phyloP scores from a whole-genome alignment of 1,284 basidiomycete genomes.

The Boletus nobilissimus region DNA sequence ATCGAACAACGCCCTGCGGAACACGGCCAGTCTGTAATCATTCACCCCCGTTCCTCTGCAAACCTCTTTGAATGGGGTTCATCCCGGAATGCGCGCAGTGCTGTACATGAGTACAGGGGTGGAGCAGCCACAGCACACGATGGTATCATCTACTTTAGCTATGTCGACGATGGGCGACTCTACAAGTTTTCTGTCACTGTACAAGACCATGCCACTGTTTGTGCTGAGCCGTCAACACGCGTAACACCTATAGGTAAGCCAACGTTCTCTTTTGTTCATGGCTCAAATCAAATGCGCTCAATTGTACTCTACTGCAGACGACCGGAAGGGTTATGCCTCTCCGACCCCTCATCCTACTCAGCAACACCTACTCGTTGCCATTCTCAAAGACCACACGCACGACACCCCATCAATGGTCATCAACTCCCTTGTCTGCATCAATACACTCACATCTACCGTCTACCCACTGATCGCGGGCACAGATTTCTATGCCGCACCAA shows the following conservation, averaged over 20 bases:
- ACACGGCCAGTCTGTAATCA: slow-evolving; percentile 8
- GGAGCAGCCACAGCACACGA: slow-evolving; percentile 1
- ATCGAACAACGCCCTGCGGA: slow-evolving; percentile 12
- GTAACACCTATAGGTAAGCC: slow-evolving; percentile 7
- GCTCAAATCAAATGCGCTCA: not conserved
- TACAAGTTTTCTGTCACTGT: not conserved
- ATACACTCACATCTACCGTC: not conserved
- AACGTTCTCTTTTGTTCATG: not conserved
- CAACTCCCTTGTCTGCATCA: slow-evolving; percentile 11
- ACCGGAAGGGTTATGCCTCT: slow-evolving; percentile 3
- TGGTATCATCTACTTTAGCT: slow-evolving; percentile 1
- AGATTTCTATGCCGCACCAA: slow-evolving; percentile 14
- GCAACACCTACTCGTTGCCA: slow-evolving; percentile 2
- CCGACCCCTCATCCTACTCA: slow-evolving; percentile 5
- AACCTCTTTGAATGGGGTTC: slow-evolving; percentile 10
- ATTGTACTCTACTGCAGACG: not conserved
- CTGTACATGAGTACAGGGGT: slow-evolving; percentile 8
- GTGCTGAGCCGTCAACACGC: not conserved
- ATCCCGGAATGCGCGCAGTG: slow-evolving; percentile 14
- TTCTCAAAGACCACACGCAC: slow-evolving; percentile 8
- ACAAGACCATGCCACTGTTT: not conserved
- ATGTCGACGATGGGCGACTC: not conserved
- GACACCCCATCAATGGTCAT: not conserved
- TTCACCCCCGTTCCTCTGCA: slow-evolving; percentile 8
- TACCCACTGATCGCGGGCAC: not conserved